Percentiles rank a stretch among this genome's conserved stretches.
Evolutionary conservation across 192 early-diverging fungal genomes (phyloP).

Genomic region (Backusella luteola): DNA sequence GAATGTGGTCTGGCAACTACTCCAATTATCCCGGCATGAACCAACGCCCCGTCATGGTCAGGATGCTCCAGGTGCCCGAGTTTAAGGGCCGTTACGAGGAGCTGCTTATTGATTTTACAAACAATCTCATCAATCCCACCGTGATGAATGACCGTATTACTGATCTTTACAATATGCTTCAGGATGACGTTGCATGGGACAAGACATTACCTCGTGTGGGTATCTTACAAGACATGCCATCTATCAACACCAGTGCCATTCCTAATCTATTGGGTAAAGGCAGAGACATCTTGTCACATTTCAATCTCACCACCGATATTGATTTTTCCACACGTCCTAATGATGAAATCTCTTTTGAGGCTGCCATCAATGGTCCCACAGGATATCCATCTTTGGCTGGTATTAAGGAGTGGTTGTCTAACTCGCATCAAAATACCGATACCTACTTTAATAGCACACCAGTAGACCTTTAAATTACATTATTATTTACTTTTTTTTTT

Average conservation of each 20-base stretch:
- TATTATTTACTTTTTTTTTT: background rate
- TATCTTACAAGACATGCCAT: background rate
- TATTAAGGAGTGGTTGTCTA: slow-evolving; percentile 13
- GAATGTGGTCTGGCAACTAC: slow-evolving; percentile 8
- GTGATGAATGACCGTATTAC: background rate
- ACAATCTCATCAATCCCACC: background rate
- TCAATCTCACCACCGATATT: background rate
- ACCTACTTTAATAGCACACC: background rate
- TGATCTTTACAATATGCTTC: background rate
- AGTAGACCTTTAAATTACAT: background rate
- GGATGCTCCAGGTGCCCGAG: background rate
- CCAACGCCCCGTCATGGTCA: background rate
- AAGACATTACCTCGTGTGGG: background rate
- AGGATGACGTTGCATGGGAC: slow-evolving; percentile 6
- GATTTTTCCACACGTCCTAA: background rate
- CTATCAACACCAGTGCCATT: no score
- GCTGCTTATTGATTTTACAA: background rate
- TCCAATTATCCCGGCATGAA: background rate
- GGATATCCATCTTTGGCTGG: slow-evolving; percentile 1
- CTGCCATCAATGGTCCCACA: slow-evolving; percentile 22
- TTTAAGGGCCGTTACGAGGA: background rate
- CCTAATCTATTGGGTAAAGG: background rate
- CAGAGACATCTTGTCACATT: background rate
- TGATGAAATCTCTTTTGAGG: background rate
- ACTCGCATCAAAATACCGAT: background rate